phyloP scores from a whole-genome alignment of 192 early-diverging fungal species.

The Backusella luteola region DNA sequence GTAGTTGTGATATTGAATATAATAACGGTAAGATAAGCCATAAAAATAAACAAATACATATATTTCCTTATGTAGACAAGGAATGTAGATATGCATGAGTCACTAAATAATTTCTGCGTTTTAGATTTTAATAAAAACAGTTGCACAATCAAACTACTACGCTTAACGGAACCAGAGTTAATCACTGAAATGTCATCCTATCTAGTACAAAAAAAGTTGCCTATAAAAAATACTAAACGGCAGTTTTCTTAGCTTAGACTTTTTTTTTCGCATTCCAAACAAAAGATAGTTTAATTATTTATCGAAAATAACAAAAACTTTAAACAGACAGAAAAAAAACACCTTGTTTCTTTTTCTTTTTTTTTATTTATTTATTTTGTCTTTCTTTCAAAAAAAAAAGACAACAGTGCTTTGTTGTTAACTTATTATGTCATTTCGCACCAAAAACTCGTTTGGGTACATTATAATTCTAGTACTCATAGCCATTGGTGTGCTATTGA shows the following conservation, averaged over 20 bases:
- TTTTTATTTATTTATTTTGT: background rate
- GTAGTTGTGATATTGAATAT: slow-evolving; percentile 35
- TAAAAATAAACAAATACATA: background rate
- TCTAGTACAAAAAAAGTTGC: background rate
- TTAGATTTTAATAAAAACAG: slow-evolving; percentile 11
- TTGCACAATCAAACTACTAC: slow-evolving; percentile 2
- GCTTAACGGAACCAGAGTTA: background rate
- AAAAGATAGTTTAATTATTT: background rate
- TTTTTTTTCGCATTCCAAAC: background rate
- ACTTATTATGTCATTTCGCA: background rate
- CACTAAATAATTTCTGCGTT: background rate
- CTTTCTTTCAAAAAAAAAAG: background rate
- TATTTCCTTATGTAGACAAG: background rate
- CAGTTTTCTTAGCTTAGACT: background rate
- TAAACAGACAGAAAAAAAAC: background rate
- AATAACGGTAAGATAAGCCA: slow-evolving; percentile 6
- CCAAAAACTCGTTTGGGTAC: background rate
- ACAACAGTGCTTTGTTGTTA: background rate
- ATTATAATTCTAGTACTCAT: background rate
- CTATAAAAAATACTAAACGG: background rate
- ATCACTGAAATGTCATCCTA: background rate
- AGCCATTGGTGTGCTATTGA: background rate
- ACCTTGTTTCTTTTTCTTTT: background rate
- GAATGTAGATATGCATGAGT: background rate
- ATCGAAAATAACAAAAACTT: background rate